Conservation (phyloP, 495 filamentous ascomycete genomes). For the Penicillium ucsense region DNA sequence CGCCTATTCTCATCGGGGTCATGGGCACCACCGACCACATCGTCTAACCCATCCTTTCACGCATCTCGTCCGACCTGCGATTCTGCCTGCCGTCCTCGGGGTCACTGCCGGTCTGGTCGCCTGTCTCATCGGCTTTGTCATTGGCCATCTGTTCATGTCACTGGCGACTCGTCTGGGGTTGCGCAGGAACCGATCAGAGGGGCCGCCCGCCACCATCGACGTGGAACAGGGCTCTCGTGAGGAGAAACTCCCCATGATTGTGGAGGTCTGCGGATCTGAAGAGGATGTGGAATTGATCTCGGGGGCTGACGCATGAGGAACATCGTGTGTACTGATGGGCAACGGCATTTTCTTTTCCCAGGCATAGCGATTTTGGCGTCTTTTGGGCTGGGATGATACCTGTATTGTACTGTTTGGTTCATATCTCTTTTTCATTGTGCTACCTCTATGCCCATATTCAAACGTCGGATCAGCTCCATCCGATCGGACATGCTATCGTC, state of each 20-base stretch:
- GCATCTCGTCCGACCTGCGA: constrained; percentile 18
- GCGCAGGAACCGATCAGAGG: constrained; percentile 1
- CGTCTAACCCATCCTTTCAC: constrained; percentile 16
- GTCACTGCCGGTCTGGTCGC: constrained; percentile 29
- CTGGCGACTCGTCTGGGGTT: constrained; percentile 14
- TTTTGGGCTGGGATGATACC: too few relatives aligned
- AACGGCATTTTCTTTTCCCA: too few relatives aligned
- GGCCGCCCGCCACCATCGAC: neutral
- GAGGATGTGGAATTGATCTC: neutral
- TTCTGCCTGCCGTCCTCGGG: constrained; percentile 32
- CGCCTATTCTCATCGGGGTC: neutral
- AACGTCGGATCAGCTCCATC: too few relatives aligned
- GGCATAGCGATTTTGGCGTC: too few relatives aligned
- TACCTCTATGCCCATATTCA: too few relatives aligned
- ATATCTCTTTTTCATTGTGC: too few relatives aligned
- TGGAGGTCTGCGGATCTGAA: constrained; percentile 5
- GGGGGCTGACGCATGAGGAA: too few relatives aligned
- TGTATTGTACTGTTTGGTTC: too few relatives aligned
- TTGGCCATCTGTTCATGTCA: constrained; percentile 27
- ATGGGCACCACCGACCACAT: constrained; percentile 6
- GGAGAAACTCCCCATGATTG: constrained; percentile 12
- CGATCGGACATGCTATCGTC: too few relatives aligned
- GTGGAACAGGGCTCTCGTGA: constrained; percentile 11
- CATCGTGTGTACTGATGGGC: too few relatives aligned
- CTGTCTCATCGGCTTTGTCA: constrained; percentile 30